These are phyloP conservation scores for Smallanthus sonchifolius DNA, from an alignment of 129 eudicot species.

Conservation along the genomic window DNA sequence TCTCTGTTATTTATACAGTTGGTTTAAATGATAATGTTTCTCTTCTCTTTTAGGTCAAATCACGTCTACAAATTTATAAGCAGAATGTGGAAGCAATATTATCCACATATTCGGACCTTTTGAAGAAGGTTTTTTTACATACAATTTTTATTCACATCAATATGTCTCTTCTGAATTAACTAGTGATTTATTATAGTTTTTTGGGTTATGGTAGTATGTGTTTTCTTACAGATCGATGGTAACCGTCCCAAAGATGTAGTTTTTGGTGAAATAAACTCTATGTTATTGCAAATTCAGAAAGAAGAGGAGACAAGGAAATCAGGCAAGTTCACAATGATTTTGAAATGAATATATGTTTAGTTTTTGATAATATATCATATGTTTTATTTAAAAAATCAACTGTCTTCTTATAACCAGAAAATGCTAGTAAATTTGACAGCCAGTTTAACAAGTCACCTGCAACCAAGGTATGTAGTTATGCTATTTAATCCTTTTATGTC, in stretches of 20 bases:
- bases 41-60: constrained; percentile 58
- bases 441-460: constrained; percentile 40
- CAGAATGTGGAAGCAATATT: constrained; percentile 70
- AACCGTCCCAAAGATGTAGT: constrained; percentile 75
- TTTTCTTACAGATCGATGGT: constrained; percentile 66
- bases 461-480: constrained; percentile 45
- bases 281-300: constrained; percentile 52
- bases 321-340: constrained; percentile 35
- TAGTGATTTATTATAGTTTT: constrained; percentile 9
- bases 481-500: background rate
- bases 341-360: background rate
- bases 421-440: constrained; percentile 43
- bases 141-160: background rate
- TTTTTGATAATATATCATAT: background rate
- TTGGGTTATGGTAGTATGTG: background rate
- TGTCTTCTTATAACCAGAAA: constrained; percentile 31
- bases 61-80: constrained; percentile 84
- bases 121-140: constrained; percentile 51
- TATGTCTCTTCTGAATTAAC: constrained; percentile 4
- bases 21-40: background rate
- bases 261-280: constrained; percentile 59
- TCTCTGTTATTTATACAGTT: background rate
- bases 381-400: background rate
- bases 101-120: constrained; percentile 52
- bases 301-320: constrained; percentile 43